Evolutionary conservation across 1,139 yeast genomes (phyloP).

Genomic region (Suhomyces bribrorum): DNA sequence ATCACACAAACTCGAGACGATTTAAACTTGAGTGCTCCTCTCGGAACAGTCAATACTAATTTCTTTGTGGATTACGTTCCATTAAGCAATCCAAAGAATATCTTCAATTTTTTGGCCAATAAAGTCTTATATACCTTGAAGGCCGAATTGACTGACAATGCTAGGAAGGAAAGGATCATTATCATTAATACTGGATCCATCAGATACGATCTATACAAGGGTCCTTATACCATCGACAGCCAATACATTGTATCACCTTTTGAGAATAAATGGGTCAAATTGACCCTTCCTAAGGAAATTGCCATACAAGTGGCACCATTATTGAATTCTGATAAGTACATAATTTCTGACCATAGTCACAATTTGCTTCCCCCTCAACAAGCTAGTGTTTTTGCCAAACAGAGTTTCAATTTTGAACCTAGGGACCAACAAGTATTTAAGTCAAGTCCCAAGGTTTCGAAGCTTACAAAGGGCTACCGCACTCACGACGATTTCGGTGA

Average conservation of each 20-base stretch:
- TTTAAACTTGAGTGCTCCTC: slow-evolving; percentile 54
- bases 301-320: slow-evolving; percentile 51
- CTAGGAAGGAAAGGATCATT: slow-evolving; percentile 52
- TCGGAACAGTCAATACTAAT: slow-evolving; percentile 66
- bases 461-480: slow-evolving; percentile 62
- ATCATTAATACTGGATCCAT: slow-evolving; percentile 86
- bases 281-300: slow-evolving; percentile 52
- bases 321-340: slow-evolving; percentile 54
- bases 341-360: slow-evolving; percentile 23
- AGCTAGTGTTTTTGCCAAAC: not conserved
- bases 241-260: slow-evolving; percentile 88
- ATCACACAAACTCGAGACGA: slow-evolving; percentile 48
- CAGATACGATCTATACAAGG: slow-evolving; percentile 84
- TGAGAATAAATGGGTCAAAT: slow-evolving; percentile 70
- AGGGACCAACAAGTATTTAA: not conserved
- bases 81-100: slow-evolving; percentile 55
- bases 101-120: slow-evolving; percentile 61
- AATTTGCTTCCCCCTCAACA: slow-evolving; percentile 34
- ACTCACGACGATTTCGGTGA: slow-evolving; percentile 82
- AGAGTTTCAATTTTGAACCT: not conserved
- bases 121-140: slow-evolving; percentile 60
- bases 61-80: slow-evolving; percentile 75
- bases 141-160: slow-evolving; percentile 13
- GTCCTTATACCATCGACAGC: slow-evolving; percentile 79
- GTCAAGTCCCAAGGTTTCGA: slow-evolving; percentile 6